These are phyloP conservation scores for Ananas comosus DNA, from an alignment of 176 grass and related monocot species.

Conservation along the genomic window DNA sequence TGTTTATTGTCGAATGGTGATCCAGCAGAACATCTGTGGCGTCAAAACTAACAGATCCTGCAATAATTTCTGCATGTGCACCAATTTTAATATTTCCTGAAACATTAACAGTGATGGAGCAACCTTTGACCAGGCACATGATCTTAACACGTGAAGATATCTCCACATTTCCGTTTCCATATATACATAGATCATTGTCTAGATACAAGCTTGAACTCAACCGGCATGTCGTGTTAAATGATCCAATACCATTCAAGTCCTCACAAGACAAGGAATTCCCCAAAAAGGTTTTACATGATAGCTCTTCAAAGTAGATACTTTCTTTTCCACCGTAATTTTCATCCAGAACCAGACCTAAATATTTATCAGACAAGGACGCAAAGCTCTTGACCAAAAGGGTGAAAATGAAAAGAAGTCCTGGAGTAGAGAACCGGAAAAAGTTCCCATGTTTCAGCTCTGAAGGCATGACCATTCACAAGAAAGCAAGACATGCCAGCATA, in stretches of 20 bases:
- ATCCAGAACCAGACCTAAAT: not conserved
- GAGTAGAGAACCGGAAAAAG: not conserved
- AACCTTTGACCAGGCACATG: slow-evolving; percentile 43
- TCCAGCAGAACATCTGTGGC: slow-evolving; percentile 42
- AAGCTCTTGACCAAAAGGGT: not conserved
- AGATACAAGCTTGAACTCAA: slow-evolving; percentile 44
- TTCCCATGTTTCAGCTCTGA: not conserved
- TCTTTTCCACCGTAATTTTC: not conserved
- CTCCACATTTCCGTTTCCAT: slow-evolving; percentile 44
- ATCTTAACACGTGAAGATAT: slow-evolving; percentile 40
- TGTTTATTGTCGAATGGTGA: slow-evolving; percentile 44
- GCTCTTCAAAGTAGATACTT: not conserved
- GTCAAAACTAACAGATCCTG: slow-evolving; percentile 45
- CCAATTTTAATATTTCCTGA: slow-evolving; percentile 41
- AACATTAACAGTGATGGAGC: slow-evolving; percentile 49
- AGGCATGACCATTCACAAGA: slow-evolving; percentile 5
- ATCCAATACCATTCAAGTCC: slow-evolving; percentile 65
- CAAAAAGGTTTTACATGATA: slow-evolving; percentile 6
- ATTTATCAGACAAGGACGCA: not conserved
- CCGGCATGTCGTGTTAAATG: slow-evolving; percentile 56
- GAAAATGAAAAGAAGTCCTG: not conserved
- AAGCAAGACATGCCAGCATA: not conserved
- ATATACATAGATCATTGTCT: slow-evolving; percentile 41
- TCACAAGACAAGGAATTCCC: slow-evolving; percentile 49
- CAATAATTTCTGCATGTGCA: slow-evolving; percentile 29